Evolutionary conservation across 495 filamentous ascomycete species (phyloP).

Genomic region (Venustampulla echinocandica): DNA sequence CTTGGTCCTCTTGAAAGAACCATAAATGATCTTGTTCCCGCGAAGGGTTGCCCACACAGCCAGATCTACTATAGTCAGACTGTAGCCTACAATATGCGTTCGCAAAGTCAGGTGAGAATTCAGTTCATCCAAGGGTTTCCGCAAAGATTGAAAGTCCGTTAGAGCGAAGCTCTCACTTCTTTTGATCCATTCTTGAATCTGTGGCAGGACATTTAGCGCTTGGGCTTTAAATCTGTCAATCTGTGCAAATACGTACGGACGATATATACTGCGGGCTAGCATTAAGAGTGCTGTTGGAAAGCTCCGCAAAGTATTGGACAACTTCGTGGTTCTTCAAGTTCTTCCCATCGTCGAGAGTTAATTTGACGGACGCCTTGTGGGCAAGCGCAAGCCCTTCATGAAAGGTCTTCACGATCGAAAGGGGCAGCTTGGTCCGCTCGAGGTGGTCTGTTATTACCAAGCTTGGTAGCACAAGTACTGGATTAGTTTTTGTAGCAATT

Average conservation of each 20-base stretch:
- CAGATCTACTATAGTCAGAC: conserved; percentile 64
- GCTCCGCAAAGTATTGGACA: neutral
- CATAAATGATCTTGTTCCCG: conserved; percentile 70
- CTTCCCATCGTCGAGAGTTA: neutral
- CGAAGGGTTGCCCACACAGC: conserved; percentile 75
- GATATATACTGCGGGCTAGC: neutral
- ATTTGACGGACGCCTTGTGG: neutral
- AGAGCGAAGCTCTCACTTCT: neutral
- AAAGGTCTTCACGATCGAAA: neutral
- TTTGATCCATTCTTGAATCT: neutral
- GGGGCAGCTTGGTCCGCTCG: neutral
- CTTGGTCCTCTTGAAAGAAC: conserved; percentile 14
- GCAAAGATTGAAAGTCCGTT: neutral
- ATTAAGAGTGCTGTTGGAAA: neutral
- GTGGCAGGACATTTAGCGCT: neutral
- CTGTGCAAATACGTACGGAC: neutral
- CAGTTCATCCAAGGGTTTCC: neutral
- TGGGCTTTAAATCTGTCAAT: too few relatives aligned
- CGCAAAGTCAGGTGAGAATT: neutral
- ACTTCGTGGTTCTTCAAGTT: neutral
- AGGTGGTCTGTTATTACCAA: neutral
- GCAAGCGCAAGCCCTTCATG: neutral
- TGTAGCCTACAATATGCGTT: conserved; percentile 67
- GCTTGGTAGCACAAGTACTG: neutral
- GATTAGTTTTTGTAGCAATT: neutral